phyloP scores from a whole-genome alignment of 129 eudicot genomes.

The Glebionis coronaria region DNA sequence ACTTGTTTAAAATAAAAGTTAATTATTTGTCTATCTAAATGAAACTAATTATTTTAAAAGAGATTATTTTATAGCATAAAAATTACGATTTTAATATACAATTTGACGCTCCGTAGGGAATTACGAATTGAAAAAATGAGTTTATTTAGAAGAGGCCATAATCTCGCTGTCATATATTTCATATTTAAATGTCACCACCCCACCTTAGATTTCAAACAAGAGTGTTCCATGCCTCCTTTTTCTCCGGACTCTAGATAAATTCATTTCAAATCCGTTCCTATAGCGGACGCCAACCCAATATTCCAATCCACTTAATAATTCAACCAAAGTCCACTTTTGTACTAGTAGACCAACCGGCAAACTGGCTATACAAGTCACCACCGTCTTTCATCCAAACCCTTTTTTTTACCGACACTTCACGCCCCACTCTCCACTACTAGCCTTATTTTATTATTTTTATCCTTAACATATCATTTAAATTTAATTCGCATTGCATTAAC shows the following conservation, averaged over 20 bases:
- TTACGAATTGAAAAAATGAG: too few relatives aligned
- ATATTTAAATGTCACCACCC: background rate
- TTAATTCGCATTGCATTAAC: constrained; percentile 28
- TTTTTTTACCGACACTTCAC: constrained; percentile 37
- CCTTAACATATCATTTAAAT: background rate
- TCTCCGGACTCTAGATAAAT: constrained; percentile 27
- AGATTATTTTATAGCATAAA: too few relatives aligned
- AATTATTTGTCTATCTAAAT: too few relatives aligned
- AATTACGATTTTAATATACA: too few relatives aligned
- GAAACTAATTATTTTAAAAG: too few relatives aligned
- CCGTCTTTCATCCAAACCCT: constrained; percentile 30
- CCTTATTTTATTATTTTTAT: constrained; percentile 18
- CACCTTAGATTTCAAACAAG: constrained; percentile 13
- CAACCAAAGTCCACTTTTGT: constrained; percentile 18
- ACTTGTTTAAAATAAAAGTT: too few relatives aligned
- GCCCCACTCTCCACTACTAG: constrained; percentile 34
- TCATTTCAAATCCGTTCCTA: constrained; percentile 30
- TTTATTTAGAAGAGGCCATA: too few relatives aligned
- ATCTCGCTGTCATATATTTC: too few relatives aligned
- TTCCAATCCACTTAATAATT: constrained; percentile 25
- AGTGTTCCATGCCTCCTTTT: constrained; percentile 43
- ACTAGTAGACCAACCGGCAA: constrained; percentile 22
- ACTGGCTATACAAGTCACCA: constrained; percentile 34
- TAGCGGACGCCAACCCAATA: constrained; percentile 37
- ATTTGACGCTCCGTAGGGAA: too few relatives aligned